phyloP scores from a whole-genome alignment of 2,329 filamentous ascomycete genomes.

The Fusarium sp. region DNA sequence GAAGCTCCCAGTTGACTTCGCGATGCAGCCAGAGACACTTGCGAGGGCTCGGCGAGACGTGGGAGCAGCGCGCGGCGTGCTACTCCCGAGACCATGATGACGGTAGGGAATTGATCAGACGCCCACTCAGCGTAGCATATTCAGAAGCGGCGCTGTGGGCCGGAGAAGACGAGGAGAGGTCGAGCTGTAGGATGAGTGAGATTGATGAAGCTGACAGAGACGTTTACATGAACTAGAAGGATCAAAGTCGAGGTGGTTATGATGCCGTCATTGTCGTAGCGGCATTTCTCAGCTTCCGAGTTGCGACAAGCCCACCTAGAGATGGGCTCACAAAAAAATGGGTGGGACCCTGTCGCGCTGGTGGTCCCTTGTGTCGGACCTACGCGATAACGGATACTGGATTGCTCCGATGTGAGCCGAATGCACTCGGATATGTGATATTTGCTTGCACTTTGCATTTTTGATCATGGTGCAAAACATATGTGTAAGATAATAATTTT shows the following conservation, averaged over 20 bases:
- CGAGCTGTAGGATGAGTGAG: constrained; percentile 16
- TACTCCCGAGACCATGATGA: constrained; percentile 64
- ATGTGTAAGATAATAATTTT: neutral
- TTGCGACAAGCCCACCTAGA: constrained; percentile 38
- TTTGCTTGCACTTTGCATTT: neutral
- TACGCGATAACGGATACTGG: constrained; percentile 28
- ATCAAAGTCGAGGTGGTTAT: constrained; percentile 44
- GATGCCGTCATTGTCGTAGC: constrained; percentile 53
- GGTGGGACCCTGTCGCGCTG: constrained; percentile 40
- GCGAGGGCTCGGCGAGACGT: constrained; percentile 56
- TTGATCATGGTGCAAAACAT: neutral
- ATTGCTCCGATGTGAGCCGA: constrained; percentile 40
- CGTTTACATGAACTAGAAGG: constrained; percentile 29
- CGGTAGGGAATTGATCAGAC: constrained; percentile 46
- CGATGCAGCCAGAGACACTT: constrained; percentile 42
- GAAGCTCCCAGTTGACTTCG: constrained; percentile 42
- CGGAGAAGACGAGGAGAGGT: constrained; percentile 10
- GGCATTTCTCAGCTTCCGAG: constrained; percentile 52
- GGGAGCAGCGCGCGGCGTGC: constrained; percentile 65
- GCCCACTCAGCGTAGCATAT: constrained; percentile 49
- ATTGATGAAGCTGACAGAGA: constrained; percentile 24
- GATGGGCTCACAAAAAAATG: constrained; percentile 36
- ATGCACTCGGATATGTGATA: constrained; percentile 22
- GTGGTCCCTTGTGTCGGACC: constrained; percentile 39
- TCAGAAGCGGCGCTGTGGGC: constrained; percentile 45